Conservation (phyloP, 305 asterid genomes). For the Fraxinus sp. region DNA sequence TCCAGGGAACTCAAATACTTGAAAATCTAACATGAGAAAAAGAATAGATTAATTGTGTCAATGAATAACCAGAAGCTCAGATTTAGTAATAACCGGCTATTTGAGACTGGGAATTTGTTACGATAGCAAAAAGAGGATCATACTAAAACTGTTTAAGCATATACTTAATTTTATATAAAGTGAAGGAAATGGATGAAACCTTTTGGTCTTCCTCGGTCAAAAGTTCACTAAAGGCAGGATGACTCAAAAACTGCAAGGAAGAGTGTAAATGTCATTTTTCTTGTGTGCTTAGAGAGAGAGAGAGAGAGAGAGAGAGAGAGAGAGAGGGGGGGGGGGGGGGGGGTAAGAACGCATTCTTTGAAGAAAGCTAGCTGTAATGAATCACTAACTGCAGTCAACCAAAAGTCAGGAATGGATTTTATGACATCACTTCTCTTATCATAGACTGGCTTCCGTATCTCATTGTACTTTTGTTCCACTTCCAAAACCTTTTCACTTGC, state of each 20-base stretch:
- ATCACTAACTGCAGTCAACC: slow-evolving; percentile 63
- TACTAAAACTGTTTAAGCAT: not conserved
- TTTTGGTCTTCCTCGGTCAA: slow-evolving; percentile 63
- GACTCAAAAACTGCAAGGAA: slow-evolving; percentile 52
- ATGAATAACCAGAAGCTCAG: slow-evolving; percentile 15
- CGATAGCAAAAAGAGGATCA: not conserved
- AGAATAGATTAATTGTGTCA: slow-evolving; percentile 6
- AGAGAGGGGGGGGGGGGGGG: not conserved
- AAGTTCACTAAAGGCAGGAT: slow-evolving; percentile 57
- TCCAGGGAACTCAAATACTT: slow-evolving; percentile 28
- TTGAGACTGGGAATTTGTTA: not conserved
- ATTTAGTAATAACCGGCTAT: not conserved
- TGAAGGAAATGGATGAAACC: slow-evolving; percentile 31
- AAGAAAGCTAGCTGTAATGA: not conserved
- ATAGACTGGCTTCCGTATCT: slow-evolving; percentile 55
- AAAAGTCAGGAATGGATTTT: slow-evolving; percentile 59
- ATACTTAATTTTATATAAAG: not conserved
- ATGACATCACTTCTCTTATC: slow-evolving; percentile 50
- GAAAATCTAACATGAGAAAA: slow-evolving; percentile 50
- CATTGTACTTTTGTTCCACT: slow-evolving; percentile 56
- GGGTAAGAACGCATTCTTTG: not conserved
- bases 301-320: too few species aligned
- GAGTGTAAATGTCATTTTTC: not conserved
- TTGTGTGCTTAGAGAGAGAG: too few species aligned
- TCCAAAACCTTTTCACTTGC: slow-evolving; percentile 70